Evolutionary conservation across 805 yeast genomes (phyloP), one percentile per base, ranked within the genome.

Genomic region (Teunomyces panamensis): DNA sequence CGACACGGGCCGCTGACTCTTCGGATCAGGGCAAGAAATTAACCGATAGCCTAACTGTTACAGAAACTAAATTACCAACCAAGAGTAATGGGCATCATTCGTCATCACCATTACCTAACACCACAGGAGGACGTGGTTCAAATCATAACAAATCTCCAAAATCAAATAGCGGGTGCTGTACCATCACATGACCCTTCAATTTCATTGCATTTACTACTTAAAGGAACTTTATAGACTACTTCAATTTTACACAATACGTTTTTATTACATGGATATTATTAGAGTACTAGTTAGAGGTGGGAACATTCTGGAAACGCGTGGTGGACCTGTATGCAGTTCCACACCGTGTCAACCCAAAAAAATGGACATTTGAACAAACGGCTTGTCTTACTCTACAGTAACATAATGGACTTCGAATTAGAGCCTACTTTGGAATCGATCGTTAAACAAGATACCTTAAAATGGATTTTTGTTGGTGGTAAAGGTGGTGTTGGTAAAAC

Each of bases 401-500:
- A n/a, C 24, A 37, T 9, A 26, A 72, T 71, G 80, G 88, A 84
- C 53, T 76, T 83, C 49, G 79, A 78, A 52, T 78, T 83, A 32
- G 92, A 85, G 55, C 89, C 92, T 53, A 83, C 85, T 36, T 75
- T 87, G 54, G 80, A 81, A 56, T 83, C 87, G 13, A 71, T 87
- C 46, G 73, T 87, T 45, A 55, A 69, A 27, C 83, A 79, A 51
- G 88, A 85, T 26, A 69, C 82, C 35, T 79, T 94, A 62, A 88
- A 87, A 63, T 94, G 99, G 99, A 85, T 94, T 53, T 94, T 94
- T 62, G 98, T 92, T 39, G 99, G 99, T 56, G 99, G 99, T 57
- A 94, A 94, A 75, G 99, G 99, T 67, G 99, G 99, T 70, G 99
- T 94, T 27, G 99, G 99, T 60, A 94, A 94, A 67, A 94, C 99